Base-by-base conservation (phyloP, 1,284 basidiomycete genomes). In the Pyrrhoderma noxium region DNA sequence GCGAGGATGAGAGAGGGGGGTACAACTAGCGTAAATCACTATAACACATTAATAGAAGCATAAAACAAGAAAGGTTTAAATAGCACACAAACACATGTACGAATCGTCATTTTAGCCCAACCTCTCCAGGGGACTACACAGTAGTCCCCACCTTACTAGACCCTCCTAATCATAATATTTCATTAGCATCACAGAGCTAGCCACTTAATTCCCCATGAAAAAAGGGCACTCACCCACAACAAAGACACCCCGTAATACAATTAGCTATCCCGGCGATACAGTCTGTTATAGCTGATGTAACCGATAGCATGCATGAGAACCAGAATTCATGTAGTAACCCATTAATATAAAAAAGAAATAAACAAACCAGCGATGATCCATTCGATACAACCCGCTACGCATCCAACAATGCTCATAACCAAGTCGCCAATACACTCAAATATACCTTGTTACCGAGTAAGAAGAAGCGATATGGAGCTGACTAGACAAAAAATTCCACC, bases 211-310 rank as follows among this genome's bases (percentile, higher is more conserved):
- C n/a, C n/a, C n/a, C n/a, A n/a, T n/a, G n/a, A n/a, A n/a, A n/a
- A n/a, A n/a, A n/a, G n/a, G n/a, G 27, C 11, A 51, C 56, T 53
- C 34, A 57, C 54, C 57, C 49, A 48, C 56, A 58, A 38, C 57
- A 59, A 16, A 58, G 41, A 36, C 51, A 43, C 7, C 54, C 57
- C 7, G 57, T 56, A 14, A 57, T 47, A 39, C 56, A 57, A 40
- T 59, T 54, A n/a, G 22, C 38, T 1, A 56, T 50, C 1, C 56
- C 53, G 4, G 52, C 45, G 18, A 55, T 48, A 40, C 57, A 58
- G 27, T 51, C 56, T 13, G 56, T 49, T 16, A 59, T 56, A 13
- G 48, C 57, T 59, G 34, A 14, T 22, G 14, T 39, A 45, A n/a
- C n/a, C n/a, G n/a, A 47, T 25, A 16, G 11, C 13, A 38, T 21